These are phyloP conservation scores for Fusarium staphyleae DNA, from an alignment of 2,329 filamentous ascomycete species.

Conservation along the genomic window DNA sequence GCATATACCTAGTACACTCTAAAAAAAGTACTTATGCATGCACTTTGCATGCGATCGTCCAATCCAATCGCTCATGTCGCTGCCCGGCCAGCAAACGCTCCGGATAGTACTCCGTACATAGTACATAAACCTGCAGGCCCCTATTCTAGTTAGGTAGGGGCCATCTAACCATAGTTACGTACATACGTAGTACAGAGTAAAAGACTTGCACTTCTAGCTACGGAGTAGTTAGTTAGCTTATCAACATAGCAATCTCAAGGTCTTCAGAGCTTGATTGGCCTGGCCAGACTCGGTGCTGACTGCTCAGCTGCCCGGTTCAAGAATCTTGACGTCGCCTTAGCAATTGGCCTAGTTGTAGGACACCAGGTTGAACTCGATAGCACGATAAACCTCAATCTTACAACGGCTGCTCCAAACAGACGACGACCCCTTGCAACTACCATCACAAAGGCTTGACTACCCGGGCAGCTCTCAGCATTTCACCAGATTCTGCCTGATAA, in stretches of 20 bases:
- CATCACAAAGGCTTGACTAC: not conserved
- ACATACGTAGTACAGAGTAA: too few relatives aligned
- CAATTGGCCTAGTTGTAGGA: not conserved
- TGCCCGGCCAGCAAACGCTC: conserved; percentile 24
- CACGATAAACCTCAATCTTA: not conserved
- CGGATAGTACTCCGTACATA: conserved; percentile 9
- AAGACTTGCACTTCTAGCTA: too few relatives aligned
- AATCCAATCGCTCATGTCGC: conserved; percentile 4
- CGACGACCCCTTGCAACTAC: not conserved
- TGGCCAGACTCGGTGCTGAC: conserved; percentile 16
- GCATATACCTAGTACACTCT: conserved; percentile 7
- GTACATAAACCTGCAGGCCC: conserved; percentile 9
- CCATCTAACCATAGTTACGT: not conserved
- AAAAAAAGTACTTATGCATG: conserved; percentile 38
- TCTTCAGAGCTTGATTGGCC: conserved; percentile 23
- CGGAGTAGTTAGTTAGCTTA: too few relatives aligned
- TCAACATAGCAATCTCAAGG: not conserved
- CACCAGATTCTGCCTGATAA: not conserved
- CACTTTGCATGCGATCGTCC: conserved; percentile 36
- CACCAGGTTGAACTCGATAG: not conserved
- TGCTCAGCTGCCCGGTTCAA: not conserved
- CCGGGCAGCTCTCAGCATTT: not conserved
- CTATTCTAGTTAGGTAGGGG: conserved; percentile 6
- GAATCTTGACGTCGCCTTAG: conserved; percentile 2
- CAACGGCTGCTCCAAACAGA: not conserved